These are phyloP conservation scores for Inga leiocalycina DNA, from an alignment of 306 rosid species.

Conservation along the genomic window DNA sequence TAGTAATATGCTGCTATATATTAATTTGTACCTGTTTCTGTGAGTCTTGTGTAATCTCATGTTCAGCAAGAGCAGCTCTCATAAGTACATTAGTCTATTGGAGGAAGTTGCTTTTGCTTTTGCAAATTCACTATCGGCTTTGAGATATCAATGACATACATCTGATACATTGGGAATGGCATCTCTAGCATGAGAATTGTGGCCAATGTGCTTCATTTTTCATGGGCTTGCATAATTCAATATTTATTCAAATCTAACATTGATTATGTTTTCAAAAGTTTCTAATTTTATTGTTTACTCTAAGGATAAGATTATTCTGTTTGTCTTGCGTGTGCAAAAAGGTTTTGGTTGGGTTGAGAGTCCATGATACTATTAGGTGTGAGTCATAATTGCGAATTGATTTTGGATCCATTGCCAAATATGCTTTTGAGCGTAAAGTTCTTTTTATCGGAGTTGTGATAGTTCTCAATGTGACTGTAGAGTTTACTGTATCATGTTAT, in stretches of 20 bases:
- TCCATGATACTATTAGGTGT: background rate
- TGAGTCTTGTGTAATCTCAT: background rate
- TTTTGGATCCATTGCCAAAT: too few relatives aligned
- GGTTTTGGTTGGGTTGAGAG: background rate
- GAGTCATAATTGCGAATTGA: too few relatives aligned
- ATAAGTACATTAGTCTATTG: constrained; percentile 16
- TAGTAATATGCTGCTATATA: background rate
- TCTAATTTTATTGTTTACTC: background rate
- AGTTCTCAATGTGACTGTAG: too few relatives aligned
- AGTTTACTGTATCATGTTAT: too few relatives aligned
- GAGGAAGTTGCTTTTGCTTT: background rate
- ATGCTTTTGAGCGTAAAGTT: too few relatives aligned
- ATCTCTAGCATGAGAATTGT: background rate
- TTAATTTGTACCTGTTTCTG: constrained; percentile 3
- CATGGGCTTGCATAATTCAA: background rate
- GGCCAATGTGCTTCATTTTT: background rate
- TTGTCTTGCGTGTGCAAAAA: background rate
- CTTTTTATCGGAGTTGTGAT: too few relatives aligned
- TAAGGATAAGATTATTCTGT: background rate
- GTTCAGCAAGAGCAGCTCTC: background rate
- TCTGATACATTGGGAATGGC: background rate
- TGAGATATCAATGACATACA: background rate
- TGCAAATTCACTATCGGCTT: background rate
- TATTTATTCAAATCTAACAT: background rate
- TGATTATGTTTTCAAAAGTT: background rate